Evolutionary conservation across 192 early-diverging fungal genomes (phyloP).

Genomic region (Backusella tuberculispora): DNA sequence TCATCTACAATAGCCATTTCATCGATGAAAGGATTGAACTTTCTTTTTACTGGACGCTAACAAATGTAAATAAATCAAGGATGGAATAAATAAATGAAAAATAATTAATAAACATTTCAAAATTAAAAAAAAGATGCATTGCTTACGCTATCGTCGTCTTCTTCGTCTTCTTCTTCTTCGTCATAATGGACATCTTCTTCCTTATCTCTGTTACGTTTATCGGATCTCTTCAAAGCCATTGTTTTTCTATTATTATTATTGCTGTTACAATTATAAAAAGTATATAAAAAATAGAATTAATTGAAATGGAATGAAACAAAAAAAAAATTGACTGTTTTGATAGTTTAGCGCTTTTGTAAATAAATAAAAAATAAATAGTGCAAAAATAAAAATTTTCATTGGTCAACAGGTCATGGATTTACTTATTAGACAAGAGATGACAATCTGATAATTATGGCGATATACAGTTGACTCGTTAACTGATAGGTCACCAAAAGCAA

Average conservation of each 20-base stretch:
- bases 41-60: constrained; percentile 52
- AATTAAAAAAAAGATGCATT: background rate
- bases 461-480: no score
- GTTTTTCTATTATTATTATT: background rate
- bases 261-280: no score
- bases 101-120: constrained; percentile 28
- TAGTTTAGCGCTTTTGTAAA: background rate
- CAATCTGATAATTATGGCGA: no score
- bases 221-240: constrained; percentile 23
- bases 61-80: background rate
- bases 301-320: background rate
- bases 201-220: constrained; percentile 25
- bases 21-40: constrained; percentile 59
- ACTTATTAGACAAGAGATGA: no score
- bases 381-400: constrained; percentile 12
- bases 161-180: constrained; percentile 55
- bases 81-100: background rate
- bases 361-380: background rate
- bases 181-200: constrained; percentile 52
- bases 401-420: background rate
- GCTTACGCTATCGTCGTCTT: constrained; percentile 51
- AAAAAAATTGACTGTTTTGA: background rate
- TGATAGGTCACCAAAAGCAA: no score
- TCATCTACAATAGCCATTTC: constrained; percentile 73
- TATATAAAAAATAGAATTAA: background rate